Evolutionary conservation across 2,329 filamentous ascomycete species (phyloP), one percentile per base, ranked within the genome.

Genomic region (Clonostachys rosea): DNA sequence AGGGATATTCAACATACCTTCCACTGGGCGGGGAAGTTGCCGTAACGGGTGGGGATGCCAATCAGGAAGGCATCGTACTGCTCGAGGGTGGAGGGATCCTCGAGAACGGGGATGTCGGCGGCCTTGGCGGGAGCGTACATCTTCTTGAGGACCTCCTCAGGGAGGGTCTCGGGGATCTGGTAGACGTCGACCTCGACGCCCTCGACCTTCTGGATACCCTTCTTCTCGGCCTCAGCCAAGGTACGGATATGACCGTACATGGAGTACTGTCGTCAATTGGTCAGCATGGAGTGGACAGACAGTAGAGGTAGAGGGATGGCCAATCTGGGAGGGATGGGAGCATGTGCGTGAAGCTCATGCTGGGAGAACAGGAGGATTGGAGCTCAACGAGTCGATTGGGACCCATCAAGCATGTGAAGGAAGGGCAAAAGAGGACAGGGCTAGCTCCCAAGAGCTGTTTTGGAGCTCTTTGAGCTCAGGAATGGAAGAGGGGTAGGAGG

Each of bases 21-120:
- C 88, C 88, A 96, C 74, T 99, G 94, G 16, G 86, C 89, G 43
- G 92, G 91, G 79, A 96, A 96, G 83, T 95, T 97, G 60, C 94
- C 94, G 74, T 89, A 99, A 56, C 94, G 83, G 45, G 94, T 99
- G 50, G 94, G 94, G 67, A 97, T 94, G 56, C 94, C 94, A 60
- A 97, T 80, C 54, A 99, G 84, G 75, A 96, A 85, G 56, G 76
- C 94, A 62, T 97, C 91, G 74, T 95, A 97, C 46, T 74, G 54
- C 62, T 84, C 81, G 40, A 96, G 84, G 34, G 67, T 73, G 12
- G 62, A 46, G 6, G 82, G 76, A 61, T 79, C 71, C 16, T 78
- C 65, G 44, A 84, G 75, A 56, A 89, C 67, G 49, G 84, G 79
- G 65, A 94, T 73, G 62, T 81, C 75, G 54, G 78, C 65, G 59